Evolutionary conservation across 495 filamentous ascomycete genomes (phyloP).

Genomic region (Aspergillus avenaceus): DNA sequence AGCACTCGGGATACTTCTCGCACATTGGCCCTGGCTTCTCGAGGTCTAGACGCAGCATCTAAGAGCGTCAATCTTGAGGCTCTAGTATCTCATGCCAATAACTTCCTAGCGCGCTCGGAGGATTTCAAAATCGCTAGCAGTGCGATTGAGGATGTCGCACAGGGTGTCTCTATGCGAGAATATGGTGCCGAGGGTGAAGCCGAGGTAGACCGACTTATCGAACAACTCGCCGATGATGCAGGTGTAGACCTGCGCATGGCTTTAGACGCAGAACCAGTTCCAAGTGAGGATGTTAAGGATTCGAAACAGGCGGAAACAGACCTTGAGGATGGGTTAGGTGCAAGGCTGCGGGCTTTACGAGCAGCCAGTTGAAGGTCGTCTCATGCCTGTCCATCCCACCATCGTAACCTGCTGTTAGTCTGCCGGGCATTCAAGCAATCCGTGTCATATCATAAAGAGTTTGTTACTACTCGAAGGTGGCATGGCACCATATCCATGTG

Average conservation of each 20-base stretch:
- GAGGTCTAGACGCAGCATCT: constrained; percentile 41
- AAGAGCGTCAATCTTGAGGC: constrained; percentile 44
- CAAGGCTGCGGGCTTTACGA: constrained; percentile 38
- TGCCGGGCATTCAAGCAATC: neutral
- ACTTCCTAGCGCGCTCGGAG: constrained; percentile 42
- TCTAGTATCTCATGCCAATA: constrained; percentile 43
- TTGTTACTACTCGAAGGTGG: too few species aligned
- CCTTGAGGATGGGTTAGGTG: constrained; percentile 41
- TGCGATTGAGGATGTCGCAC: constrained; percentile 45
- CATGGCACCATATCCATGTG: too few species aligned
- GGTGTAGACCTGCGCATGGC: constrained; percentile 42
- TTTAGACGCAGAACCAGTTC: constrained; percentile 34
- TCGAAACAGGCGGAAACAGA: constrained; percentile 30
- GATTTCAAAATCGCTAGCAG: constrained; percentile 46
- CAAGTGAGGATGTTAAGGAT: constrained; percentile 39
- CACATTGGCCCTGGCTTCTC: constrained; percentile 39
- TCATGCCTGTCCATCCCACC: too few species aligned
- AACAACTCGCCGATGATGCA: constrained; percentile 46
- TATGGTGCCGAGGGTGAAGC: constrained; percentile 44
- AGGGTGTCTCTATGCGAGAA: constrained; percentile 44
- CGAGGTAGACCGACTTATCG: constrained; percentile 46
- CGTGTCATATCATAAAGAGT: too few species aligned
- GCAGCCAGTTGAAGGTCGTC: constrained; percentile 38
- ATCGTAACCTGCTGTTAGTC: neutral
- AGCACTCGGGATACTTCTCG: constrained; percentile 45